Conservation (phyloP, 176 grass and related monocot species). For the Phyllostachys edulis region DNA sequence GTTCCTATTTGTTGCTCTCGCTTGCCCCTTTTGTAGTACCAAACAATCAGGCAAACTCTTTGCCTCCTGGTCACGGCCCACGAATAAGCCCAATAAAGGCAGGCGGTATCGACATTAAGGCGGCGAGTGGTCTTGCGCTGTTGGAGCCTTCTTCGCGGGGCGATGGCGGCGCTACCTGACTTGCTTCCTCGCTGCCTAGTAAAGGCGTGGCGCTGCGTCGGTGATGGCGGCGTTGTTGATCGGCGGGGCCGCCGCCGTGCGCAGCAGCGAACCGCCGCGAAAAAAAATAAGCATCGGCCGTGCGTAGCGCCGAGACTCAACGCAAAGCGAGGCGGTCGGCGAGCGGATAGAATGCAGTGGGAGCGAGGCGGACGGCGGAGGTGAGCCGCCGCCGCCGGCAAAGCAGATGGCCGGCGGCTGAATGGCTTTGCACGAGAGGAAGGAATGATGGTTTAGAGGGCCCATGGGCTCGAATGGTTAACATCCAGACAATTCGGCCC, state of each 20-base stretch:
- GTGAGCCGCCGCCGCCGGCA: not conserved
- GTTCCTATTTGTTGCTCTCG: too few relatives aligned
- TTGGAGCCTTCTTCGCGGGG: not conserved
- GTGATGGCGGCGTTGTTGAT: not conserved
- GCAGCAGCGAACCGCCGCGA: not conserved
- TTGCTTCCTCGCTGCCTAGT: not conserved
- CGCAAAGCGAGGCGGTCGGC: not conserved
- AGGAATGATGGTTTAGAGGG: not conserved
- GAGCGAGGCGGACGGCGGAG: not conserved
- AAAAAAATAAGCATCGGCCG: not conserved
- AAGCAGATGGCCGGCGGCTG: not conserved
- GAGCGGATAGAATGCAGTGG: too few relatives aligned
- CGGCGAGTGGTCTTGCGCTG: too few relatives aligned
- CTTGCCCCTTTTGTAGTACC: too few relatives aligned
- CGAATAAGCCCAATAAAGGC: too few relatives aligned
- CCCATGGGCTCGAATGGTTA: too few relatives aligned
- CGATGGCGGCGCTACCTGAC: not conserved
- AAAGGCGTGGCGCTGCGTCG: not conserved
- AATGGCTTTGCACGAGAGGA: not conserved
- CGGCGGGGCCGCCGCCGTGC: not conserved
- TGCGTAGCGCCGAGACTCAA: too few relatives aligned
- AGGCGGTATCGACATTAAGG: too few relatives aligned
- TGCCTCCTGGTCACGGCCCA: too few relatives aligned
- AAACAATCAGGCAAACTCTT: too few relatives aligned
- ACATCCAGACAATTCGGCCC: too few relatives aligned